phyloP scores from a whole-genome alignment of 257 asterid species.

The Avicennia marina region DNA sequence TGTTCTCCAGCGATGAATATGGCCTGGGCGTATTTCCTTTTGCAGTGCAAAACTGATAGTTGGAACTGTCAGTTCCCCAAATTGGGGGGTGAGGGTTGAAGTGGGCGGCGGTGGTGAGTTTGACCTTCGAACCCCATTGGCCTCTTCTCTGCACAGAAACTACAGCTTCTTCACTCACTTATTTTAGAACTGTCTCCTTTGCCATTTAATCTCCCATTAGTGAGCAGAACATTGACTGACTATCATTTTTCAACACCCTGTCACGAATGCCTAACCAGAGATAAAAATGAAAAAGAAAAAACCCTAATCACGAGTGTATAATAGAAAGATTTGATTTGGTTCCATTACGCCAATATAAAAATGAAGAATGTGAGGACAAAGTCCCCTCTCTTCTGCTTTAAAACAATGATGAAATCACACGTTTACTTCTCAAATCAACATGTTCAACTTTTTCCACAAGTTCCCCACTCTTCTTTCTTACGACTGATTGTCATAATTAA shows the following conservation, averaged over 20 bases:
- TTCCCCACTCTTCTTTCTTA: slow-evolving; percentile 18
- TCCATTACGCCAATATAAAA: neutral
- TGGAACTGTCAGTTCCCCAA: slow-evolving; percentile 29
- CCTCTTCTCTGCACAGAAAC: slow-evolving; percentile 1
- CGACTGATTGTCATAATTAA: no score
- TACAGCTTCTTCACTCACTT: slow-evolving; percentile 22
- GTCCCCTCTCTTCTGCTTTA: slow-evolving; percentile 5
- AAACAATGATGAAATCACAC: neutral
- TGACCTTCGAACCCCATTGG: slow-evolving; percentile 15
- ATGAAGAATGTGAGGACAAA: neutral
- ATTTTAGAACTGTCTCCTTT: slow-evolving; percentile 14
- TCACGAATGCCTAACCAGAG: slow-evolving; percentile 26
- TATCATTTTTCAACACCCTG: slow-evolving; percentile 31
- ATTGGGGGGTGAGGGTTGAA: neutral
- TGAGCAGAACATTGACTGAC: slow-evolving; percentile 39
- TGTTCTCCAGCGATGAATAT: no score
- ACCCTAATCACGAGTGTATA: slow-evolving; percentile 65
- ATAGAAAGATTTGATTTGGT: slow-evolving; percentile 29
- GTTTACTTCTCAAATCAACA: no score
- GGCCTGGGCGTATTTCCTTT: no score
- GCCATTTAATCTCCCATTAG: slow-evolving; percentile 35
- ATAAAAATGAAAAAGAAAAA: slow-evolving; percentile 22
- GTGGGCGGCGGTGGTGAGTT: no score
- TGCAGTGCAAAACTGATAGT: slow-evolving; percentile 56
- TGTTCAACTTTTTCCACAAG: no score